Evolutionary conservation across 305 asterid genomes (phyloP), one percentile per base, ranked within the genome.

Genomic region (Fraxinus ornus): DNA sequence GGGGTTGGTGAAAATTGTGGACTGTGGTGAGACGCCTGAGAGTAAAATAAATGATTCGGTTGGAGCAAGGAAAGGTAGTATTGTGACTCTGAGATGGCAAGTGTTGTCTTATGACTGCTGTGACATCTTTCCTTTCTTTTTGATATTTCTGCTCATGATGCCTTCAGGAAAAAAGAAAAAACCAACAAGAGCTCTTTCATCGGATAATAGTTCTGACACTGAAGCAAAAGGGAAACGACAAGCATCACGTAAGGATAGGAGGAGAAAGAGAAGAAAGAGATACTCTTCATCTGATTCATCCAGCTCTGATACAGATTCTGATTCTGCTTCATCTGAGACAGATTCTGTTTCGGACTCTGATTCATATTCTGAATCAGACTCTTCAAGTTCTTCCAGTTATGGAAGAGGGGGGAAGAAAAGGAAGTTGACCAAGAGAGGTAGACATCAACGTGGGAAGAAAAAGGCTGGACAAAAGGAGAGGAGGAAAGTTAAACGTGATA

Each of bases 351-450:
- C 97, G 2, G 90, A 88, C 82, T 88, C 96, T 5, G 93, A 83
- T 60, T 91, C 93, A 19, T 90, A 89, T 87, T 85, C 91, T 47
- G 90, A 88, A 60, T 89, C 94, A 41, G 92, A 80, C 70, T 90
- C 94, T 85, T 92, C 98, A 62, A 86, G 93, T 86, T 94, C 97
- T 83, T 94, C 97, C 36, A 91, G 97, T 89, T 97, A 93, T 86
- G 94, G 93, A 79, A 89, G 94, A 82, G 90, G 88, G 80, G 88
- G 88, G 88, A 96, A 93, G 90, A 93, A 86, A 90, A 91, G 97
- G 91, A 90, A 87, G 83, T 76, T 87, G 57, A 75, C 91, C 13
- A 92, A 89, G 85, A 90, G 86, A 84, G 92, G 85, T 76, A 91
- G 81, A 76, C 88, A 28, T 78, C 90, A 83, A 37, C 91, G 47